phyloP scores from a whole-genome alignment of 177 flowering plant species.

The Telopea speciosissima region DNA sequence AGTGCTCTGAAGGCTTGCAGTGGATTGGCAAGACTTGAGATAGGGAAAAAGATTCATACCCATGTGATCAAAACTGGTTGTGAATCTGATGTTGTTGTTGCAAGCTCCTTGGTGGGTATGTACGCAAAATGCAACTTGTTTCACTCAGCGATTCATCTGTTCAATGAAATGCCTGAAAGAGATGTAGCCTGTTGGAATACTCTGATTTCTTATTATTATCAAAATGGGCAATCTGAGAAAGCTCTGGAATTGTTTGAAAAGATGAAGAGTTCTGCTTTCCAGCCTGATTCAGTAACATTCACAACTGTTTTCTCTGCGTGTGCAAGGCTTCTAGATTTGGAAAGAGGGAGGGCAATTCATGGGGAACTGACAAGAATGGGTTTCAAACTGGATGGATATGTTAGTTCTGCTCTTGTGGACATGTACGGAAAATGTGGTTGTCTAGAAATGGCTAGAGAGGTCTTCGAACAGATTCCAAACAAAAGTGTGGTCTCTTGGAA shows the following conservation, averaged over 20 bases:
- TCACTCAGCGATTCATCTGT: conserved; percentile 26
- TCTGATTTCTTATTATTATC: conserved; percentile 48
- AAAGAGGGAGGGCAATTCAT: conserved; percentile 41
- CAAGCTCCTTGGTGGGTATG: conserved; percentile 34
- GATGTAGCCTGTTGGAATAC: conserved; percentile 53
- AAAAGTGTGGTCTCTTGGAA: conserved; percentile 45
- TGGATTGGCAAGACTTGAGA: conserved; percentile 22
- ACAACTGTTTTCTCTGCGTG: conserved; percentile 41
- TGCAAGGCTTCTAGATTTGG: conserved; percentile 35
- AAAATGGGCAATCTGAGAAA: conserved; percentile 33
- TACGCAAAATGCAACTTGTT: conserved; percentile 45
- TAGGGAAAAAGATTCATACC: conserved; percentile 36
- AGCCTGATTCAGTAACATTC: conserved; percentile 42
- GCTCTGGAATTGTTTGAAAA: conserved; percentile 38
- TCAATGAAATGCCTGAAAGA: conserved; percentile 47
- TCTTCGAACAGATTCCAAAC: conserved; percentile 34
- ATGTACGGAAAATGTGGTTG: conserved; percentile 58
- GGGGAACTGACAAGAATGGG: conserved; percentile 24
- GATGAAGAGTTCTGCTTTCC: conserved; percentile 33
- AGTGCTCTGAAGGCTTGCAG: conserved; percentile 50
- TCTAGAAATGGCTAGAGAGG: conserved; percentile 37
- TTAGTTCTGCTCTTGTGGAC: conserved; percentile 49
- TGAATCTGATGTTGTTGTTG: conserved; percentile 38
- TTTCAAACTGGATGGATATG: conserved; percentile 31
- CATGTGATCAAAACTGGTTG: conserved; percentile 35